Evolutionary conservation across 2,329 filamentous ascomycete genomes (phyloP), one percentile per base, ranked within the genome.

Genomic region (Exophiala oligosperma): DNA sequence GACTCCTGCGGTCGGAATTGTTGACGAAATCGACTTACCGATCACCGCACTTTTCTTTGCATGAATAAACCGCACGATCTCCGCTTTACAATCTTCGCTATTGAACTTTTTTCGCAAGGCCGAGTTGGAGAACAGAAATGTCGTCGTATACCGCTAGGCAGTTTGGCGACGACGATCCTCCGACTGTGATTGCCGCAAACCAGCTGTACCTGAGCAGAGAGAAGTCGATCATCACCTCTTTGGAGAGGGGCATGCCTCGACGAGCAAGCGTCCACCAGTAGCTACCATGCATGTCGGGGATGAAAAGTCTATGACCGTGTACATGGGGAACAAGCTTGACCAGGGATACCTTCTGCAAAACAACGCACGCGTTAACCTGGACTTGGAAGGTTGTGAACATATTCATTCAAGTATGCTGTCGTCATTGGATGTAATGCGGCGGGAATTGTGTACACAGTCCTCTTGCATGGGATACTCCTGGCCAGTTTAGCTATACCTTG

Each of bases 161-260:
- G 17, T 32, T 47, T 37, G 17, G 41, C 32, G 17, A 38, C 24
- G 51, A 53, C 29, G 51, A 53, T 53, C 51, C 21, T 46, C 41
- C 40, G 17, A 35, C 9, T 23, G 24, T 35, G 26, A 44, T 35
- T 46, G 44, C 38, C 51, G 38, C 26, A 41, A 6, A 11, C 23
- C 12, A 35, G 38, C 24, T 48, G 49, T 43, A 9, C n/a, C n/a
- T 29, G 24, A n/a, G 11, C 9, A 43, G 37, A 52, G 37, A 24
- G 37, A n/a, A 48, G 46, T 29, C 26, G 28, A 29, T 29, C 46
- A 48, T 26, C 23, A 26, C 46, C 26, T 48, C 24, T 48, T 48
- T 48, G 12, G 14, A 7, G 14, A 7, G 11, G 5, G 5, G 9
- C 40, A 43, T n/a, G 21, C 40, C 5, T 4, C n/a, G 14, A 23